These are phyloP conservation scores for Camelina laxa DNA, from an alignment of 345 rosid genomes.

Conservation along the genomic window DNA sequence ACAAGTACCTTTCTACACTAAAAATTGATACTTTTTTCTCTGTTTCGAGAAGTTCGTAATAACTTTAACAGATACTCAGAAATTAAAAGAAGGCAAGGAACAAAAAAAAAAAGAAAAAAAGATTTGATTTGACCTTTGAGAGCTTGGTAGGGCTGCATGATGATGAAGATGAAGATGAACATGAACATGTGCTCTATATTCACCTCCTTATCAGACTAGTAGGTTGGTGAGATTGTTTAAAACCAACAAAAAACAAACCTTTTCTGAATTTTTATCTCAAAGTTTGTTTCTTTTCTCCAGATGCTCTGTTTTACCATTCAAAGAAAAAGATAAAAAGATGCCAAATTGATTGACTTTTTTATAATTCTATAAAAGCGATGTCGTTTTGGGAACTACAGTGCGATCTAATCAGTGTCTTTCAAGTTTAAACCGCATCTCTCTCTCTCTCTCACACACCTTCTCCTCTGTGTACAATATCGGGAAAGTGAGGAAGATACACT, in stretches of 20 bases:
- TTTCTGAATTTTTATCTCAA: neutral
- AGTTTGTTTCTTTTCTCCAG: conserved; percentile 11
- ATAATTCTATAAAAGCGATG: conserved; percentile 10
- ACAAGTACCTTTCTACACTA: neutral
- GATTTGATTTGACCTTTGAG: conserved; percentile 39
- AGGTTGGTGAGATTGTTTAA: conserved; percentile 39
- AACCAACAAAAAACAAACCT: neutral
- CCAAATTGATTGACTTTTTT: neutral
- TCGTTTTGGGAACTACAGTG: conserved; percentile 7
- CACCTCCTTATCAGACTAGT: conserved; percentile 13
- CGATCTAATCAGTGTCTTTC: neutral
- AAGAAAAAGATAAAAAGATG: neutral
- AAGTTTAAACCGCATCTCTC: conserved; percentile 25
- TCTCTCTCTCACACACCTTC: conserved; percentile 15
- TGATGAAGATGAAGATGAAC: conserved; percentile 35
- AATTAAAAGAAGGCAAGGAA: neutral
- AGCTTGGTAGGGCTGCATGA: conserved; percentile 24
- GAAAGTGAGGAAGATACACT: conserved; percentile 34
- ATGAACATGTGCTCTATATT: conserved; percentile 38
- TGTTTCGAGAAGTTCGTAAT: conserved; percentile 17
- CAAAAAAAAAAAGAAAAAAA: neutral
- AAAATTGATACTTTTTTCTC: conserved; percentile 31
- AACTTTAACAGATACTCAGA: conserved; percentile 27
- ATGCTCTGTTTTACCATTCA: conserved; percentile 24
- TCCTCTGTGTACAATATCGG: neutral